Evolutionary conservation across 1,284 basidiomycete genomes (phyloP).

Genomic region (Cryptococcus deneoformans): DNA sequence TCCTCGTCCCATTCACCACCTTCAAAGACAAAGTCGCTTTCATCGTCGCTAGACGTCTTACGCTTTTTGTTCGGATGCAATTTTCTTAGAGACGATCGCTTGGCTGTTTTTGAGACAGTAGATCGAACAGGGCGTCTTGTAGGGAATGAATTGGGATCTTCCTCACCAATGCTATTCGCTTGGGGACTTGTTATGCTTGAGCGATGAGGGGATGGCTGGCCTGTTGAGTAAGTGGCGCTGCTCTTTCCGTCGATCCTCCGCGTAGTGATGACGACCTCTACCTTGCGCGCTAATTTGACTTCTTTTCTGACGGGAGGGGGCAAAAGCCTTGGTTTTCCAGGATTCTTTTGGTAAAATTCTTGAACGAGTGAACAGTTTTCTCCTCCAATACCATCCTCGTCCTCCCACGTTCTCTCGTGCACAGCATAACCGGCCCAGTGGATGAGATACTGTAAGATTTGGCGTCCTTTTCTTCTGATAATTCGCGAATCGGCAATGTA

Average conservation of each 20-base stretch:
- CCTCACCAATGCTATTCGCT: too few relatives aligned
- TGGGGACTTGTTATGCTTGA: background rate
- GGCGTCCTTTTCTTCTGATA: conserved; percentile 9
- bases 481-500: conserved; percentile 39
- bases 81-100: background rate
- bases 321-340: conserved; percentile 15
- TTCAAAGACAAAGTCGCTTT: conserved; percentile 29
- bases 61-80: conserved; percentile 14
- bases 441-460: conserved; percentile 35
- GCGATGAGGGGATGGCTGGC: background rate
- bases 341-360: conserved; percentile 29
- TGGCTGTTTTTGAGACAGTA: background rate
- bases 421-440: conserved; percentile 37
- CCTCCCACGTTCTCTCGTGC: conserved; percentile 36
- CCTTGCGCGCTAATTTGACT: background rate
- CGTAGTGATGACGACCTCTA: background rate
- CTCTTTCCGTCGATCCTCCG: background rate
- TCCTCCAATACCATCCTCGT: conserved; percentile 36
- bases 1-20: conserved; percentile 16
- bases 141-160: too few relatives aligned
- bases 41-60: conserved; percentile 18
- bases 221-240: background rate
- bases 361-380: conserved; percentile 44
- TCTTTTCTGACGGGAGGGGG: background rate
- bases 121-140: background rate